These are phyloP conservation scores for Schizochytrium sp. DNA, from an alignment of 108 stramenopile species.

Conservation along the genomic window DNA sequence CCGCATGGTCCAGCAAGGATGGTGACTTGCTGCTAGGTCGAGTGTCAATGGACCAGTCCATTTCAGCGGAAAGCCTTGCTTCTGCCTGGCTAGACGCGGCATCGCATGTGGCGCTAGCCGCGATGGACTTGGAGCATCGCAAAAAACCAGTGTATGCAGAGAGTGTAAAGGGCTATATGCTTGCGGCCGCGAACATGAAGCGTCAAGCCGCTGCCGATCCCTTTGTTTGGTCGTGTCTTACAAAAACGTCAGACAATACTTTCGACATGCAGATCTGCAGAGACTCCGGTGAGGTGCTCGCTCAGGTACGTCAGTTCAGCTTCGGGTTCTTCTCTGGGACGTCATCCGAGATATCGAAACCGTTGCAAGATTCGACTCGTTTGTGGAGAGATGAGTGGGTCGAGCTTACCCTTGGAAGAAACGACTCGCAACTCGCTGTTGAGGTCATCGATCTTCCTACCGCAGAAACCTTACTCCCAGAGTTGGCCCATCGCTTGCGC, in stretches of 20 bases:
- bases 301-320: background rate
- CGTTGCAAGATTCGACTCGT: background rate
- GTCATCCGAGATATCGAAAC: background rate
- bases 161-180: background rate
- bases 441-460: background rate
- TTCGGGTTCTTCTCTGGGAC: background rate
- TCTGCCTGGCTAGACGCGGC: background rate
- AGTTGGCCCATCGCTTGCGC: background rate
- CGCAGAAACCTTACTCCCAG: background rate
- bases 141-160: background rate
- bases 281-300: background rate
- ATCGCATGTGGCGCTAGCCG: background rate
- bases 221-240: background rate
- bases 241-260: background rate
- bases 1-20: background rate
- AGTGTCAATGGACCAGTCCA: background rate
- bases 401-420: background rate
- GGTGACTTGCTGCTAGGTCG: background rate
- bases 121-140: background rate
- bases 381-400: background rate
- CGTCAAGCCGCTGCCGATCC: background rate
- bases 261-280: background rate
- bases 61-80: background rate
- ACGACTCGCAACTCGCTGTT: background rate
- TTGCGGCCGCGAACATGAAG: background rate